Conservation (phyloP, 192 early-diverging fungal genomes). For the Podila clonocystis region DNA sequence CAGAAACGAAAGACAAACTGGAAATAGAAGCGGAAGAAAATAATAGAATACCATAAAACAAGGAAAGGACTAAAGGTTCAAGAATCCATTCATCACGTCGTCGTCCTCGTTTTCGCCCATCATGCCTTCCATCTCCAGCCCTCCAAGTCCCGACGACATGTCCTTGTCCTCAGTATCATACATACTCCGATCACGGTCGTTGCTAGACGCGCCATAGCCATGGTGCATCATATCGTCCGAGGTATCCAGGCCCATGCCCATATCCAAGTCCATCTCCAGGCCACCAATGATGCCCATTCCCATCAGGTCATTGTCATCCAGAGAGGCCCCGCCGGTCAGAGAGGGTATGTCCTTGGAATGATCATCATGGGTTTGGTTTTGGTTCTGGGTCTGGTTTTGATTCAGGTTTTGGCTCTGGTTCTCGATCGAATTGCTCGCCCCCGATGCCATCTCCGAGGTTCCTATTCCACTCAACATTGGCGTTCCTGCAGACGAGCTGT, state of each 20-base stretch:
- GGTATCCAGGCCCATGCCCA: slow-evolving; percentile 1
- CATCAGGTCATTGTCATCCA: neutral
- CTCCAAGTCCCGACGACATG: slow-evolving; percentile 1
- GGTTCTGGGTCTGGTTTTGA: neutral
- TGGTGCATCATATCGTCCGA: slow-evolving; percentile 5
- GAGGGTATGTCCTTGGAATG: neutral
- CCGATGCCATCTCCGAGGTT: neutral
- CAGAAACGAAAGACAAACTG: neutral
- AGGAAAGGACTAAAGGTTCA: neutral
- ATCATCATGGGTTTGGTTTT: neutral
- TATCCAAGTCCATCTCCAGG: slow-evolving; percentile 5
- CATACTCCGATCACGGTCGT: neutral
- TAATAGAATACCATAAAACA: neutral
- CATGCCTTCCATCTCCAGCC: neutral
- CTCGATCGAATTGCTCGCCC: neutral
- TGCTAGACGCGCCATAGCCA: neutral
- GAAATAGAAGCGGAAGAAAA: neutral
- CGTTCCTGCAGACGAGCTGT: neutral
- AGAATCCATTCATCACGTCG: slow-evolving; percentile 9
- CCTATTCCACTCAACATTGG: neutral
- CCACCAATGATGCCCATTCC: neutral
- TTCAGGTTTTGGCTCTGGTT: neutral
- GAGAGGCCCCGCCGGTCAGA: neutral
- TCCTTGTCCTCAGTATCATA: slow-evolving; percentile 2
- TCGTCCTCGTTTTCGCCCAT: neutral